phyloP scores from a whole-genome alignment of 116 monocot species.

The Dioscorea cayenensis region DNA sequence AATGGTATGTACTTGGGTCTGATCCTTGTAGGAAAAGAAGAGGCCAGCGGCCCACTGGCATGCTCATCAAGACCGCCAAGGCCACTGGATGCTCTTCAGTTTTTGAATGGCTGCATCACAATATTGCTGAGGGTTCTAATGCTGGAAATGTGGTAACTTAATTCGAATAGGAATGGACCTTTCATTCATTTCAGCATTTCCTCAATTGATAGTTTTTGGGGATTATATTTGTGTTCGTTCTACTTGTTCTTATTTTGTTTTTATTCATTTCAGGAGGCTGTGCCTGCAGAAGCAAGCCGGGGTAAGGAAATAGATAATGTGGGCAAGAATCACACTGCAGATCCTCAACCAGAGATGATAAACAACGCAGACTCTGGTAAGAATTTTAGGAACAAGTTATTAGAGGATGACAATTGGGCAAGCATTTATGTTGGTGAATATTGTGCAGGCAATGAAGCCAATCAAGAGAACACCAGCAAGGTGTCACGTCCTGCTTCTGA shows the following conservation, averaged over 20 bases:
- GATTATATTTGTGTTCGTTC: background rate
- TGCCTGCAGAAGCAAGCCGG: background rate
- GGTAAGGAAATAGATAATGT: background rate
- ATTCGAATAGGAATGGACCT: background rate
- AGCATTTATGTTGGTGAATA: background rate
- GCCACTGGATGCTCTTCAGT: slow-evolving; percentile 70
- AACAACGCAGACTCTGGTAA: background rate
- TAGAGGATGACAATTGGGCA: background rate
- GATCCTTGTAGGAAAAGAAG: slow-evolving; percentile 50
- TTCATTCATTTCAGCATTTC: background rate
- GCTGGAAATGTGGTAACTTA: background rate
- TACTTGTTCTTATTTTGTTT: background rate
- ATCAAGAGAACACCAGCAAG: background rate
- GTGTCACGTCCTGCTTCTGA: no score
- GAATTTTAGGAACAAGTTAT: background rate
- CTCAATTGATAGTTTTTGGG: background rate
- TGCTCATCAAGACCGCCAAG: slow-evolving; percentile 60
- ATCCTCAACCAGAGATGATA: background rate
- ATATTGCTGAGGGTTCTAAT: slow-evolving; percentile 1
- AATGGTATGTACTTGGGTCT: background rate
- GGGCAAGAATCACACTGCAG: background rate
- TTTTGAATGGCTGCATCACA: slow-evolving; percentile 42
- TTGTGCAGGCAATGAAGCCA: background rate
- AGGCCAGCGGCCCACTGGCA: slow-evolving; percentile 69
- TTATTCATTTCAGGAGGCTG: background rate